Conservation (phyloP, 208 protist genomes). For the Porcisia hertigi region DNA sequence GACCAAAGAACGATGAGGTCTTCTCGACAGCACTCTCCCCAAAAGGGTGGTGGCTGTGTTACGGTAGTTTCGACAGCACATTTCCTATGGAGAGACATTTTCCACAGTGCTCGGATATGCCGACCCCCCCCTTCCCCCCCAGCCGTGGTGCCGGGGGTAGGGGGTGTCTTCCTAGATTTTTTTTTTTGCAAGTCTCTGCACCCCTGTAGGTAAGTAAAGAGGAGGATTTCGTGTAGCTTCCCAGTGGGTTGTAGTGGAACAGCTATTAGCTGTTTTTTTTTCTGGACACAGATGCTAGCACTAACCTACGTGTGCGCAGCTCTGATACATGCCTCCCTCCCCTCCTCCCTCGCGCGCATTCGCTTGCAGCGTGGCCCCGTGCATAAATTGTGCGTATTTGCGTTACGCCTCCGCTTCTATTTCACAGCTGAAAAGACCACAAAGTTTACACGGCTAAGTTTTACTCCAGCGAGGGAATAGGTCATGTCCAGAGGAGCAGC, state of each 20-base stretch:
- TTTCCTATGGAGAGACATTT: background rate
- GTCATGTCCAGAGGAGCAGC: background rate
- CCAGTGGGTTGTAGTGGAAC: background rate
- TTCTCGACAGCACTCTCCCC: background rate
- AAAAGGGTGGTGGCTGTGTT: background rate
- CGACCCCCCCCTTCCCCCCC: no score
- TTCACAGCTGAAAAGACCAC: background rate
- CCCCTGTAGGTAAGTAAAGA: background rate
- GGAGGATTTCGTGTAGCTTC: background rate
- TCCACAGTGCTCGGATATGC: background rate
- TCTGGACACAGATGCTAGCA: background rate
- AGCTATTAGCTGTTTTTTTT: background rate
- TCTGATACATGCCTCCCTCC: background rate
- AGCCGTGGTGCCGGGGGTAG: no score
- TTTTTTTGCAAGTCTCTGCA: background rate
- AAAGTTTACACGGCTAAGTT: background rate
- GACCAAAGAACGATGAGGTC: background rate
- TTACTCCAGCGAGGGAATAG: background rate
- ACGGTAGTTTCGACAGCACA: background rate
- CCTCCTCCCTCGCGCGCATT: background rate
- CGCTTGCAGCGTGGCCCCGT: background rate
- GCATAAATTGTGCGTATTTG: background rate
- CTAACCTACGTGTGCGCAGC: background rate
- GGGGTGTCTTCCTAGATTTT: background rate
- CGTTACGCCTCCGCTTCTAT: background rate